Conservation (phyloP, 2,329 filamentous ascomycete species). For the Fonsecaea multimorphosa region DNA sequence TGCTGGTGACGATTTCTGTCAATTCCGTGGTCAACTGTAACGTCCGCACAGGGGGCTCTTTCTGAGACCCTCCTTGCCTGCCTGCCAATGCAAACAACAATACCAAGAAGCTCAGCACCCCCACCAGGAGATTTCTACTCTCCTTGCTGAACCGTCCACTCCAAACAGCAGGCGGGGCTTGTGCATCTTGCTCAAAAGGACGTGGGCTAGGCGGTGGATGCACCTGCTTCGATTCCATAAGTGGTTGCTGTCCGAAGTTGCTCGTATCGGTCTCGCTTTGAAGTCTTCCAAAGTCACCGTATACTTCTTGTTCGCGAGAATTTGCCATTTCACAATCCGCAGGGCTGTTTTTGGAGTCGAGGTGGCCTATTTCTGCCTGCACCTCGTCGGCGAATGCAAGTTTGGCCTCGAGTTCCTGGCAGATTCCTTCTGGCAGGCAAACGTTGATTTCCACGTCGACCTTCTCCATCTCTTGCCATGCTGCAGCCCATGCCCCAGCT, state of each 20-base stretch:
- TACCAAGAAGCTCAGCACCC: constrained; percentile 53
- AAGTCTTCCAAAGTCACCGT: constrained; percentile 30
- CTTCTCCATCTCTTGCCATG: constrained; percentile 98
- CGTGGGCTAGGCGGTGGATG: constrained; percentile 16
- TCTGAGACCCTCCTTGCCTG: neutral
- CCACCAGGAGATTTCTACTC: constrained; percentile 59
- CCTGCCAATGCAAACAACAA: constrained; percentile 46
- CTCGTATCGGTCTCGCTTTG: constrained; percentile 34
- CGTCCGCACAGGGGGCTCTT: neutral
- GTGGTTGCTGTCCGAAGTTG: neutral
- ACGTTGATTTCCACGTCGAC: constrained; percentile 92
- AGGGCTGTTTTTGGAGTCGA: neutral
- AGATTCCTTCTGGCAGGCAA: constrained; percentile 61
- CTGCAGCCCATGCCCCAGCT: constrained; percentile 87
- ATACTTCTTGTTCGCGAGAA: constrained; percentile 33
- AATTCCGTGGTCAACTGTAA: neutral
- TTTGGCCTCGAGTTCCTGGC: constrained; percentile 51
- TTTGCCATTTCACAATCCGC: constrained; percentile 13
- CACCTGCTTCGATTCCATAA: neutral
- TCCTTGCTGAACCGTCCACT: constrained; percentile 59
- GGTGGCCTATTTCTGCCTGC: neutral
- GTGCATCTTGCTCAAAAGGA: constrained; percentile 56
- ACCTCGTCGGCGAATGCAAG: constrained; percentile 21
- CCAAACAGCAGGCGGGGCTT: constrained; percentile 61
- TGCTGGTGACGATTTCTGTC: constrained; percentile 29